Percentiles rank a stretch among this genome's conserved stretches.
Evolutionary conservation across 78 protist genomes (phyloP).

Genomic region (Cavenderia fasciculata): DNA sequence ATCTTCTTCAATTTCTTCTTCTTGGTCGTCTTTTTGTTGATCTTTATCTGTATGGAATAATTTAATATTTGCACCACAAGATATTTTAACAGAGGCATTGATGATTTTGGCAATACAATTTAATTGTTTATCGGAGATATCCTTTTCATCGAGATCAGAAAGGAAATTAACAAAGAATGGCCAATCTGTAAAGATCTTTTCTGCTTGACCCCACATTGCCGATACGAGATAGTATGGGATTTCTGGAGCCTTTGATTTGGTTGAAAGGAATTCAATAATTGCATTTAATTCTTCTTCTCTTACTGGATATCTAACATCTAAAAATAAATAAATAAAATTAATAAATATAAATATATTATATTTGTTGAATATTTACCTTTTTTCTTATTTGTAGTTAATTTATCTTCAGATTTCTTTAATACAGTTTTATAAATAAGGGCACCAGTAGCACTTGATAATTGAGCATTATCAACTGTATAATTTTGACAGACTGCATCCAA

Average conservation of each 20-base stretch:
- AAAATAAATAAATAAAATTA: not conserved
- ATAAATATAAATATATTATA: not conserved
- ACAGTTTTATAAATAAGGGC: not conserved
- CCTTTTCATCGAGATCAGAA: not conserved
- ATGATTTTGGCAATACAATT: not conserved
- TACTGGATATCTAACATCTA: not conserved
- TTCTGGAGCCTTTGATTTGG: not conserved
- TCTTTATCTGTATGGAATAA: not conserved
- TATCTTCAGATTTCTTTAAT: not conserved
- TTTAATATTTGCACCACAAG: not conserved
- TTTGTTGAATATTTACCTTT: not conserved
- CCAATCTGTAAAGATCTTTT: conserved; percentile 28
- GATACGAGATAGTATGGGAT: conserved; percentile 24
- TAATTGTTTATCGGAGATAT: conserved; percentile 3
- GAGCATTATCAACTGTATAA: conserved; percentile 20
- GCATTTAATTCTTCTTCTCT: conserved; percentile 22
- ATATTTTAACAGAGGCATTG: conserved; percentile 16
- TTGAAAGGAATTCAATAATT: conserved; percentile 15
- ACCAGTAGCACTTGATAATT: conserved; percentile 22
- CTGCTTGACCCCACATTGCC: conserved; percentile 17
- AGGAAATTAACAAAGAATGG: conserved; percentile 18
- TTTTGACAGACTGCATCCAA: not conserved
- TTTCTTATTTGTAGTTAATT: conserved; percentile 17
- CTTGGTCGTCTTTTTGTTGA: not conserved
- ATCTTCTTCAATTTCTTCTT: not conserved